Evolutionary conservation across 352 stramenopile species (phyloP).

Genomic region (Phytopythium oedochilum): DNA sequence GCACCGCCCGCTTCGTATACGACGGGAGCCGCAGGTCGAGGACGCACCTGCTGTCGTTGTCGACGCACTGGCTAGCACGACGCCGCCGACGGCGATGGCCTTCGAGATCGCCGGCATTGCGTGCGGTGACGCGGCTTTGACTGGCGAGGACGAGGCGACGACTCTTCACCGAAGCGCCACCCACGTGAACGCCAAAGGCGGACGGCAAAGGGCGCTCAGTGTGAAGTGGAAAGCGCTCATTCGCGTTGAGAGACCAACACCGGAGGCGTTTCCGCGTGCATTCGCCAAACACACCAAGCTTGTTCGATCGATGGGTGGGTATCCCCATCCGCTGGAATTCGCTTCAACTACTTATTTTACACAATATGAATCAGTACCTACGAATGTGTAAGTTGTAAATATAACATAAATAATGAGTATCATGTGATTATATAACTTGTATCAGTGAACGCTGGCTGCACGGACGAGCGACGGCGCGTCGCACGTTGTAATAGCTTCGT

Average conservation of each 20-base stretch:
- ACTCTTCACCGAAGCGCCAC: slow-evolving; percentile 3
- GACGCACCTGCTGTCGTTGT: neutral
- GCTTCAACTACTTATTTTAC: neutral
- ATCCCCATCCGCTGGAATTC: too few species aligned
- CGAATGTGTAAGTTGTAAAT: neutral
- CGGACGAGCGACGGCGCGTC: neutral
- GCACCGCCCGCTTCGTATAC: too few species aligned
- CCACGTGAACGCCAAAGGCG: neutral
- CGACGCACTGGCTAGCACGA: neutral
- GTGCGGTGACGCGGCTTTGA: neutral
- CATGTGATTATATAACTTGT: neutral
- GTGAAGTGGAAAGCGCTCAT: too few species aligned
- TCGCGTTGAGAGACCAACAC: too few species aligned
- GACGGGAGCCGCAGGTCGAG: too few species aligned
- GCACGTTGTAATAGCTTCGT: neutral
- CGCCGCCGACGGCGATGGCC: neutral
- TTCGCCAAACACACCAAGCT: too few species aligned
- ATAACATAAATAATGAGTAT: neutral
- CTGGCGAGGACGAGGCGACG: too few species aligned
- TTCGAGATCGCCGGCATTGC: neutral
- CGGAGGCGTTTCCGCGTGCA: too few species aligned
- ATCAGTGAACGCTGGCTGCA: neutral
- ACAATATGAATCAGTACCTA: neutral
- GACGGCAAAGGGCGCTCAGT: too few species aligned
- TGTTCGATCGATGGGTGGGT: too few species aligned